Percentiles rank a stretch among this genome's conserved stretches.
These are phyloP conservation scores for Termitomyces sp. DNA, from an alignment of 768 basidiomycete species.

Conservation along the genomic window DNA sequence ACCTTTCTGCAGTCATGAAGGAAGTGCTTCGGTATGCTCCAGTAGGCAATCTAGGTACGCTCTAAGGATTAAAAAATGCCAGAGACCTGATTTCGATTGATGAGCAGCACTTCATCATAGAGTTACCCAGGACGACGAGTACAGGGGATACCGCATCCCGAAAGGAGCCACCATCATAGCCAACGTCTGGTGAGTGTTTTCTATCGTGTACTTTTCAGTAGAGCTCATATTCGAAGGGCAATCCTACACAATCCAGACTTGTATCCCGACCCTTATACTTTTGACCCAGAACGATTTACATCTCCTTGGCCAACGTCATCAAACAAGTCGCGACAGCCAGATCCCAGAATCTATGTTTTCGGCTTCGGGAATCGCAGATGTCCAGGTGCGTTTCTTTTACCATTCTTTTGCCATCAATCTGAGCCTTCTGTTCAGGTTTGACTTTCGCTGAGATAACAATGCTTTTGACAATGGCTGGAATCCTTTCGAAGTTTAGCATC, in stretches of 20 bases:
- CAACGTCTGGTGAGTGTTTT: conserved; percentile 34
- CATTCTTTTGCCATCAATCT: not conserved
- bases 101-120: conserved; percentile 34
- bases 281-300: conserved; percentile 33
- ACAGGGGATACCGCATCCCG: conserved; percentile 38
- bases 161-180: conserved; percentile 37
- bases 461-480: conserved; percentile 25
- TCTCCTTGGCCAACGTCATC: not conserved
- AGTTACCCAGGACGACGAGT: conserved; percentile 38
- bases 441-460: conserved; percentile 26
- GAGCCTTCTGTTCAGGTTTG: conserved; percentile 14
- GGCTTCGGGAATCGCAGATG: conserved; percentile 28
- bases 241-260: conserved; percentile 35
- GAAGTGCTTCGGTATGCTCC: conserved; percentile 36
- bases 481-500: conserved; percentile 23
- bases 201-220: not conserved
- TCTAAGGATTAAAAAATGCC: not conserved
- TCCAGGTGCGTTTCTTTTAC: conserved; percentile 19
- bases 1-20: conserved; percentile 31
- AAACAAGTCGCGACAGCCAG: conserved; percentile 16
- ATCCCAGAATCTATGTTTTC: conserved; percentile 26
- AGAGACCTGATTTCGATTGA: not conserved
- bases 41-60: conserved; percentile 32
- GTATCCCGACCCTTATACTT: conserved; percentile 34
- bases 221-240: conserved; percentile 24